Conservation (phyloP, 805 yeast genomes). For the Pichia occidentalis region DNA sequence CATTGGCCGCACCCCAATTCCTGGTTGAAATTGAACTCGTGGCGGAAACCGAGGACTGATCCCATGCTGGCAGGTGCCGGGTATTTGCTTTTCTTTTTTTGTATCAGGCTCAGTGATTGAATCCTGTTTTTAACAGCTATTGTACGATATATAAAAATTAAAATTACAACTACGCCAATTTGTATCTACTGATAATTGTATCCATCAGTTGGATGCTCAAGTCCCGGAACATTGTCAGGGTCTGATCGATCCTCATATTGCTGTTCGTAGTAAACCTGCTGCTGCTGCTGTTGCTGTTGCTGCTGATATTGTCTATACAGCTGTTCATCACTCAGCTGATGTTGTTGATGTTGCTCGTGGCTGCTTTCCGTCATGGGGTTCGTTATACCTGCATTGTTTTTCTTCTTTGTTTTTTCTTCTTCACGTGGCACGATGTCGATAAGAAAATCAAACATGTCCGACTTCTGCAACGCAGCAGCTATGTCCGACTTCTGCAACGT, state of each 20-base stretch:
- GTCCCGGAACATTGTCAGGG: too few species aligned
- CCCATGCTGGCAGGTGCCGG: too few species aligned
- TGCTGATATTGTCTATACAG: conserved; percentile 18
- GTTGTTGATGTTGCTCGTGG: conserved; percentile 19
- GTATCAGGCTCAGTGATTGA: too few species aligned
- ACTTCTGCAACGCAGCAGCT: conserved; percentile 88
- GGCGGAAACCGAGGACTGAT: conserved; percentile 19
- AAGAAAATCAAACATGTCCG: conserved; percentile 95
- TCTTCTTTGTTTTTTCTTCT: conserved; percentile 52
- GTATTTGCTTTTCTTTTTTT: too few species aligned
- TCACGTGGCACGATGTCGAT: conserved; percentile 95
- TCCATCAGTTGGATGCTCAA: too few species aligned
- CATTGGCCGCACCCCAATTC: conserved; percentile 38
- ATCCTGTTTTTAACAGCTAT: too few species aligned
- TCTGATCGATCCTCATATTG: conserved; percentile 12
- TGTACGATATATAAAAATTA: too few species aligned
- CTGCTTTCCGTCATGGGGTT: too few species aligned
- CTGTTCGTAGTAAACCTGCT: conserved; percentile 12
- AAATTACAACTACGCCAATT: too few species aligned
- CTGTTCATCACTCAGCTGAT: conserved; percentile 16
- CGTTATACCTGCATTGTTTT: too few species aligned
- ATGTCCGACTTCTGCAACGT: conserved; percentile 92
- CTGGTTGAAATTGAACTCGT: conserved; percentile 46
- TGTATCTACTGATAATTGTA: too few species aligned
- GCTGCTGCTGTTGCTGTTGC: conserved; percentile 13